Base-by-base conservation (phyloP, 345 rosid genomes). In the Moringa oleifera region DNA sequence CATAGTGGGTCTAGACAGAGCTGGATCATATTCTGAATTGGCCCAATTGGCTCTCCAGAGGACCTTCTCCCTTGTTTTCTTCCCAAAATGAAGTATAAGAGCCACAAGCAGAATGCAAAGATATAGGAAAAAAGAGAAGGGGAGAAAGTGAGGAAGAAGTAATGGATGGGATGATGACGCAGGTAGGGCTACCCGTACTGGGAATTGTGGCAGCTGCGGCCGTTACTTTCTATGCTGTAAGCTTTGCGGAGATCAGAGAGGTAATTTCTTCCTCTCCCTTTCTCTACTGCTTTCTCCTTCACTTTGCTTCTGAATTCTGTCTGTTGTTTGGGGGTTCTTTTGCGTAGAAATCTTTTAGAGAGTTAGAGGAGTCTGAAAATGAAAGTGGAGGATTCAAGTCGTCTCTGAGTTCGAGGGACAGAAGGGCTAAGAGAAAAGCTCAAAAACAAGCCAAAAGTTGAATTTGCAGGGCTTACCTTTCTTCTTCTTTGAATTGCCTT, bases 181-280 rank as follows among this genome's bases (percentile, higher is more conserved):
- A 88, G 57, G 55, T 84, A 13, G 90, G 80, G 6, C 68, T 86
- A 36, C 87, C 94, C 46, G 69, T 86, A 59, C 75, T 80, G 16
- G 91, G 86, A 55, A 85, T 85, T 16, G 67, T 80, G 15, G 93
- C 86, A 11, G 89, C 82, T 58, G 88, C 87, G 0, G 94, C 79
- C 19, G 80, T 79, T 54, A 84, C 90, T 18, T 84, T 83, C 79
- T 86, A 84, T 67, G 89, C 62, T 16, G 89, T 85, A 1, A 86
- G 91, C 83, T 86, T 84, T 49, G 45, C 77, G 12, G 91, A 84
- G 79, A 55, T 86, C 13, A 71, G 87, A 59, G 91, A 89, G 93
- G 89, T 86, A 68, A 6, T 55, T 45, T 18, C 53, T 41, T 13
- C 37, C 12, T 23, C 23, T 23, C 47, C 4, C 41, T 28, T 0